Percentiles rank a stretch among this genome's conserved stretches.
Conservation (phyloP, 2,329 filamentous ascomycete genomes). For the Zymoseptoria tritici region DNA sequence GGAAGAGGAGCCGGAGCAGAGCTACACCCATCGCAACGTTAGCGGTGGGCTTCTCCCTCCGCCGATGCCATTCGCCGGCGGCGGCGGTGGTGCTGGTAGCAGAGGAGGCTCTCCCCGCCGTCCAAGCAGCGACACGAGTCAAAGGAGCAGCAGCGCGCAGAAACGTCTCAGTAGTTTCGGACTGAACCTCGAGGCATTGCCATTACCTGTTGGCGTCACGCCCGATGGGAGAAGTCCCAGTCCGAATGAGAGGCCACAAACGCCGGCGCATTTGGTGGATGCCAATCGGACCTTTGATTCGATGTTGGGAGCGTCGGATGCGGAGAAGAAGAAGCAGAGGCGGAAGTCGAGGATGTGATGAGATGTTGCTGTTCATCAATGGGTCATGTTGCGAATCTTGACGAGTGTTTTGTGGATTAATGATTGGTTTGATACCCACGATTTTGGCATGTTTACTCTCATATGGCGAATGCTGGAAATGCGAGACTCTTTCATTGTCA, state of each 20-base stretch:
- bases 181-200: slow-evolving; percentile 41
- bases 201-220: slow-evolving; percentile 37
- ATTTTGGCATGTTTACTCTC: no score
- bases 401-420: no score
- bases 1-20: slow-evolving; percentile 1
- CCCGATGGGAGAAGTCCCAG: slow-evolving; percentile 26
- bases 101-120: slow-evolving; percentile 5
- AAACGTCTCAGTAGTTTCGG: slow-evolving; percentile 40
- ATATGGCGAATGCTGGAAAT: no score
- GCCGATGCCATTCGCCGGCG: slow-evolving; percentile 1
- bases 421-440: no score
- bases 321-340: slow-evolving; percentile 24
- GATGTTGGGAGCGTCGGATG: slow-evolving; percentile 32
- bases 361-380: neutral
- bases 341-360: slow-evolving; percentile 10
- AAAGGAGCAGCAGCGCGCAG: slow-evolving; percentile 10
- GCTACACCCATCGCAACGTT: neutral
- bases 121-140: slow-evolving; percentile 14
- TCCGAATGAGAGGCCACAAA: slow-evolving; percentile 22
- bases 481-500: no score
- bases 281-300: slow-evolving; percentile 43
- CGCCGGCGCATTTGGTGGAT: slow-evolving; percentile 25
- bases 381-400: no score
- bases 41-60: slow-evolving; percentile 14
- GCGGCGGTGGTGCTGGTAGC: neutral